phyloP scores from a whole-genome alignment of 2,329 filamentous ascomycete species.

The Penicillium sp. region DNA sequence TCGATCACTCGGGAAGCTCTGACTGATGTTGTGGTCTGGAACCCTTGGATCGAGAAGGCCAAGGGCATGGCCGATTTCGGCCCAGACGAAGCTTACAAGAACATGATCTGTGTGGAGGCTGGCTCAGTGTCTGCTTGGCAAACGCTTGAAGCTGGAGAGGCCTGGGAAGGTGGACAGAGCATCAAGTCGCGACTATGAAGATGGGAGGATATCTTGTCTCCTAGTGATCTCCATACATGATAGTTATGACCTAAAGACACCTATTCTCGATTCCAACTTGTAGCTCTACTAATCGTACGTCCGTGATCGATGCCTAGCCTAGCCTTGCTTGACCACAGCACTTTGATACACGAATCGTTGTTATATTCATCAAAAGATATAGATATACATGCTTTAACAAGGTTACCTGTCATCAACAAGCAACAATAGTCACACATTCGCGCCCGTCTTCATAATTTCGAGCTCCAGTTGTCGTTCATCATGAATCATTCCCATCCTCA shows the following conservation, averaged over 20 bases:
- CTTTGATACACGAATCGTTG: not conserved
- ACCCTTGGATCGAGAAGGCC: constrained; percentile 84
- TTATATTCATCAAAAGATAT: not conserved
- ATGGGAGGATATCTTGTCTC: not conserved
- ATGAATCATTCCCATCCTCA: constrained; percentile 1
- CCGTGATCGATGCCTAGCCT: not conserved
- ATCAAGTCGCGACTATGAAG: constrained; percentile 39
- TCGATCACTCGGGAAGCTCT: constrained; percentile 75
- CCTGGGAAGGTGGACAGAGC: constrained; percentile 56
- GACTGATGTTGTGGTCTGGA: constrained; percentile 87
- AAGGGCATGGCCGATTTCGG: constrained; percentile 74
- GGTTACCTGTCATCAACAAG: not conserved
- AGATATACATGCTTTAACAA: not conserved
- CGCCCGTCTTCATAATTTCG: not conserved
- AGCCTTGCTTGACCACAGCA: not conserved
- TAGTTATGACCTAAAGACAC: constrained; percentile 12
- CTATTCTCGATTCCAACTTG: not conserved
- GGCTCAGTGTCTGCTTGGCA: constrained; percentile 75
- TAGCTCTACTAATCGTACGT: not conserved
- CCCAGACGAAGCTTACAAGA: constrained; percentile 80
- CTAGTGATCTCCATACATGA: constrained; percentile 1
- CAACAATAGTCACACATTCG: not conserved
- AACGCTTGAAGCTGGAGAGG: constrained; percentile 69
- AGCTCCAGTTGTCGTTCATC: not conserved
- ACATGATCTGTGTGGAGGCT: constrained; percentile 91